Conservation (phyloP, 179 eudicot genomes). For the Amaranthus tricolor region DNA sequence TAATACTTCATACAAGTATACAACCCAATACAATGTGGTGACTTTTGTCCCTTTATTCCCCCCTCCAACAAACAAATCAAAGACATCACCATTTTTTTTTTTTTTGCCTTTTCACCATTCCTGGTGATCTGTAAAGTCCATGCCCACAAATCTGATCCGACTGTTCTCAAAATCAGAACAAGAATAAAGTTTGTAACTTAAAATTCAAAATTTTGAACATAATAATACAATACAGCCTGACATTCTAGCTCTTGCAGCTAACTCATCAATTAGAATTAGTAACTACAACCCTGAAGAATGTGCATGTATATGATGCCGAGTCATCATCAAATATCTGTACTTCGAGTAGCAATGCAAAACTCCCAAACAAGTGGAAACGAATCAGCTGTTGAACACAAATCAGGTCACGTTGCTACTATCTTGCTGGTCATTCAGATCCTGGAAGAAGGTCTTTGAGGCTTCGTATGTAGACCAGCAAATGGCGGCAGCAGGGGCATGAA, state of each 20-base stretch:
- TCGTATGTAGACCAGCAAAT: slow-evolving; percentile 96
- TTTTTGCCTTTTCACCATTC: no score
- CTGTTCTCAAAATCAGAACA: no score
- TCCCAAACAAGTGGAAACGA: slow-evolving; percentile 15
- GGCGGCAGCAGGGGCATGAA: slow-evolving; percentile 97
- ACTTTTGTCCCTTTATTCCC: no score
- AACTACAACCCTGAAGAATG: slow-evolving; percentile 15
- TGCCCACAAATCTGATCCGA: no score
- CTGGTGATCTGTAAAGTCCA: no score
- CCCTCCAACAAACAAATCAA: no score
- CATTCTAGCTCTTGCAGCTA: slow-evolving; percentile 7
- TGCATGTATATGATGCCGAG: slow-evolving; percentile 17
- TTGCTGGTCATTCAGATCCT: slow-evolving; percentile 38
- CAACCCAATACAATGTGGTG: no score
- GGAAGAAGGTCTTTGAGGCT: slow-evolving; percentile 75
- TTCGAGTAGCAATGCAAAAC: slow-evolving; percentile 13
- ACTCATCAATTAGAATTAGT: neutral
- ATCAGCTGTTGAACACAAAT: slow-evolving; percentile 10
- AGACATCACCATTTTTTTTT: no score
- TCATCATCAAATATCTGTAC: slow-evolving; percentile 21
- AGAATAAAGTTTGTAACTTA: neutral
- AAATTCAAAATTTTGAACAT: slow-evolving; percentile 24
- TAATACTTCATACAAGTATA: no score
- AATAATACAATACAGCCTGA: slow-evolving; percentile 24
- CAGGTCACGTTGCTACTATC: slow-evolving; percentile 28